A percentile compares a stretch with the other conserved stretches of the same genome.
Conservation (phyloP, 2,329 filamentous ascomycete genomes). For the Fusarium bactridioides region DNA sequence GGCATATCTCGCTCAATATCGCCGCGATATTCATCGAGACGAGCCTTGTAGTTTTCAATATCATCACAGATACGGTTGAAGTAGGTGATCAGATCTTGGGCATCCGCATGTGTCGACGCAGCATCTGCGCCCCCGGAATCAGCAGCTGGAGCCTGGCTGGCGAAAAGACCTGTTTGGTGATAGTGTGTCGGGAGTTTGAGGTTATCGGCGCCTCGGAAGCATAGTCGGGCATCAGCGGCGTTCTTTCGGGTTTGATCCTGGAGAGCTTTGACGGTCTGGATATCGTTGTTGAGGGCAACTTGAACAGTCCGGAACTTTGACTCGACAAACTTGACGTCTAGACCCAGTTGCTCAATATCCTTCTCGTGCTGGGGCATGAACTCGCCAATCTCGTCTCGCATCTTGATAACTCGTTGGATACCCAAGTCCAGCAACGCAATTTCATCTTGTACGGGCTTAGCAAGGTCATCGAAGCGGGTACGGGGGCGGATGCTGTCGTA, state of each 20-base stretch:
- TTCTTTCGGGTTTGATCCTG: constrained; percentile 67
- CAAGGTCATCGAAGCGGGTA: constrained; percentile 90
- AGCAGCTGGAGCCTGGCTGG: constrained; percentile 43
- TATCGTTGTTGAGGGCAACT: constrained; percentile 62
- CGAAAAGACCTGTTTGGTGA: constrained; percentile 57
- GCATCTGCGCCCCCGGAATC: constrained; percentile 45
- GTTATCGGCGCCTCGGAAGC: constrained; percentile 78
- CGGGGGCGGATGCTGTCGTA: constrained; percentile 81
- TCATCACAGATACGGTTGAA: constrained; percentile 55
- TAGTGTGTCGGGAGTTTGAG: constrained; percentile 72
- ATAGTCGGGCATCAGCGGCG: constrained; percentile 73
- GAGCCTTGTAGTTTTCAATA: constrained; percentile 53
- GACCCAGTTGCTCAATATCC: constrained; percentile 56
- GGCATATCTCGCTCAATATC: constrained; percentile 59
- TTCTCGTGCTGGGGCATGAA: constrained; percentile 66
- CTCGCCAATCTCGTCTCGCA: constrained; percentile 78
- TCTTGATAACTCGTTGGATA: constrained; percentile 81
- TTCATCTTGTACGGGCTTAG: constrained; percentile 79
- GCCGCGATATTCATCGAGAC: constrained; percentile 54
- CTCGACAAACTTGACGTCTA: constrained; percentile 59
- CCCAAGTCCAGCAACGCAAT: constrained; percentile 81
- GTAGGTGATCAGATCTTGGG: constrained; percentile 55
- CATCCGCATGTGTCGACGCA: constrained; percentile 48
- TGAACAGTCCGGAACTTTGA: constrained; percentile 57
- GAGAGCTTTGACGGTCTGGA: constrained; percentile 70